Conservation (phyloP, 2,329 filamentous ascomycete genomes). For the Reticulascus tulasneorum region DNA sequence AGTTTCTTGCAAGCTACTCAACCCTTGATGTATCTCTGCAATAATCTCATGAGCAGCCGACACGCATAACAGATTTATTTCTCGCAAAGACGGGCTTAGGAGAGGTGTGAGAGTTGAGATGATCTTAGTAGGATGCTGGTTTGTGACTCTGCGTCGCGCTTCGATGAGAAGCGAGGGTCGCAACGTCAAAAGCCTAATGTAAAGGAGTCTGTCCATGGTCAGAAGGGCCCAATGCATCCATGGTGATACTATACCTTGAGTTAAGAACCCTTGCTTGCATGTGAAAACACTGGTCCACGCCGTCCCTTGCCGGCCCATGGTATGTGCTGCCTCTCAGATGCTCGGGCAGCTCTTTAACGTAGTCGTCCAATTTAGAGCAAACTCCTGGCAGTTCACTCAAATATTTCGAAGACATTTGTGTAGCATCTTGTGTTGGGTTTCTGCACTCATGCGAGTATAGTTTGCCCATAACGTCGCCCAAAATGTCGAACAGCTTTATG, state of each 20-base stretch:
- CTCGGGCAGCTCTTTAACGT: neutral
- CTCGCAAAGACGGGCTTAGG: neutral
- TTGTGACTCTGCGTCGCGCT: neutral
- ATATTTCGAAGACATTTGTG: neutral
- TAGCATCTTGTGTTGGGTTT: neutral
- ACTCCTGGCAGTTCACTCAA: no score
- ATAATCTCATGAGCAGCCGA: slow-evolving; percentile 1
- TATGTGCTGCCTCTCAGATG: neutral
- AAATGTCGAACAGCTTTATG: slow-evolving; percentile 13
- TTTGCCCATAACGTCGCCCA: neutral
- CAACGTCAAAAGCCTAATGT: neutral
- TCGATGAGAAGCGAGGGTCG: neutral
- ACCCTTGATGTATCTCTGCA: slow-evolving; percentile 2
- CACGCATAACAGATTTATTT: slow-evolving; percentile 3
- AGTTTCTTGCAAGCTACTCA: slow-evolving; percentile 2
- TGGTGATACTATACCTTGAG: neutral
- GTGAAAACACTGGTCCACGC: neutral
- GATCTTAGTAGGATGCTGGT: neutral
- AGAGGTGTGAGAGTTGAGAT: neutral
- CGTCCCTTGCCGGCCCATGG: neutral
- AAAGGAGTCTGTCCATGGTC: neutral
- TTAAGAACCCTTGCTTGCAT: slow-evolving; percentile 7
- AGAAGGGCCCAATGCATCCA: neutral
- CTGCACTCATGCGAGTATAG: neutral
- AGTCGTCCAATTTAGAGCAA: neutral